Conservation (phyloP, 2,329 filamentous ascomycete genomes). For the Pyrenochaeta sp. region DNA sequence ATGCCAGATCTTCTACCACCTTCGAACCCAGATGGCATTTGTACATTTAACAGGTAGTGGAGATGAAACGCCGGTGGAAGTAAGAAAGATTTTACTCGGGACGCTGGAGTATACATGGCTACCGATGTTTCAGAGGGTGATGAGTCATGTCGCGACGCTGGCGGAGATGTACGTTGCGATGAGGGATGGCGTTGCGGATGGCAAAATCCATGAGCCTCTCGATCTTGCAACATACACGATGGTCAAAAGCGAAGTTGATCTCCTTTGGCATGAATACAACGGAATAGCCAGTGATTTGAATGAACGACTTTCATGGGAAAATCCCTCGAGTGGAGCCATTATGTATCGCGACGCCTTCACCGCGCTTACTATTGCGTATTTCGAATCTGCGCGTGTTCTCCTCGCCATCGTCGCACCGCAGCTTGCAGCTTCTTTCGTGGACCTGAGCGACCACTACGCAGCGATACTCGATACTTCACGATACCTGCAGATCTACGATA, state of each 20-base stretch:
- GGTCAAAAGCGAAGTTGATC: constrained; percentile 22
- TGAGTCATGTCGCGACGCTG: constrained; percentile 30
- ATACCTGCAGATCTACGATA: constrained; percentile 27
- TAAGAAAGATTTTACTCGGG: constrained; percentile 26
- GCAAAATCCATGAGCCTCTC: constrained; percentile 2
- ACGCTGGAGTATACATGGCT: constrained; percentile 30
- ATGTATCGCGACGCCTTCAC: constrained; percentile 35
- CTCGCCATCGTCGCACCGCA: constrained; percentile 22
- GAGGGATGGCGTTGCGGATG: constrained; percentile 3
- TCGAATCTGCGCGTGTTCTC: constrained; percentile 29
- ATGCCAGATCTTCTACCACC: constrained; percentile 44
- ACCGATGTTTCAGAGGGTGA: constrained; percentile 37
- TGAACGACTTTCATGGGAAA: constrained; percentile 11
- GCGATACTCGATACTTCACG: constrained; percentile 31
- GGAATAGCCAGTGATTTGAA: constrained; percentile 9
- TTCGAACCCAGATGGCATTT: constrained; percentile 38
- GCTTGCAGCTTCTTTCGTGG: constrained; percentile 7
- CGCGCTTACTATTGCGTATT: constrained; percentile 35
- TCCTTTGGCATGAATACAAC: constrained; percentile 32
- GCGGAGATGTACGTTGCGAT: constrained; percentile 22
- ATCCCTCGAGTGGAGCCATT: constrained; percentile 2
- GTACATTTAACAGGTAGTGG: constrained; percentile 25
- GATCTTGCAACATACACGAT: constrained; percentile 14
- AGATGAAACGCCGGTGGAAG: constrained; percentile 6
- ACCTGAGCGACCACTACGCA: constrained; percentile 22